Evolutionary conservation across 805 yeast genomes (phyloP).

Genomic region (Danielia oregonensis): DNA sequence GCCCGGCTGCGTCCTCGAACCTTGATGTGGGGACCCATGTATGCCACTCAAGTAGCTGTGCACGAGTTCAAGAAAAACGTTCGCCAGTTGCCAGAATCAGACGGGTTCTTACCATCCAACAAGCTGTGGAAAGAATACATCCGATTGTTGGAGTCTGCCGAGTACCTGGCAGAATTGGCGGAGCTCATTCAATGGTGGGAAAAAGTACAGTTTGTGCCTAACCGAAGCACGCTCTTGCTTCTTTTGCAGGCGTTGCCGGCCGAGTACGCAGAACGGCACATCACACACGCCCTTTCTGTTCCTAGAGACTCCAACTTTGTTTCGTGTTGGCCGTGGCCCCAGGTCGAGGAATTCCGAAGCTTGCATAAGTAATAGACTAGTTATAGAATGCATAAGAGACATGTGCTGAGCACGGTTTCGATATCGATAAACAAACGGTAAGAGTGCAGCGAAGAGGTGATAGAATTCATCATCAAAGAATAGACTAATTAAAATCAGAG

Average conservation of each 20-base stretch:
- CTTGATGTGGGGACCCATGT: constrained; percentile 46
- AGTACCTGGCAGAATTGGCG: constrained; percentile 46
- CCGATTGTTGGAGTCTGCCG: constrained; percentile 43
- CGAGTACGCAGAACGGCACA: constrained; percentile 34
- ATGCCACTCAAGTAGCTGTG: constrained; percentile 59
- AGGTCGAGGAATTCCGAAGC: constrained; percentile 10
- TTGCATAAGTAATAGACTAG: too few relatives aligned
- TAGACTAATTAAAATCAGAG: too few relatives aligned
- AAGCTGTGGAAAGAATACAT: constrained; percentile 53
- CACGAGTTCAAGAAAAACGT: constrained; percentile 51
- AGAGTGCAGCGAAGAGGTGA: too few relatives aligned
- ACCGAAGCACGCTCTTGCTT: constrained; percentile 33
- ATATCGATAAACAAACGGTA: too few relatives aligned
- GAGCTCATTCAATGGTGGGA: constrained; percentile 56
- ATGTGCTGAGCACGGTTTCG: too few relatives aligned
- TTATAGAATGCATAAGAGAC: too few relatives aligned
- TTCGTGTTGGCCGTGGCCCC: constrained; percentile 18
- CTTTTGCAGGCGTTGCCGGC: constrained; percentile 37
- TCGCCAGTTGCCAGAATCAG: constrained; percentile 8
- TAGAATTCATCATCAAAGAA: too few relatives aligned
- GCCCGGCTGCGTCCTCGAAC: constrained; percentile 23
- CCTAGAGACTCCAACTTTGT: constrained; percentile 4
- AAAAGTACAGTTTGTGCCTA: constrained; percentile 40
- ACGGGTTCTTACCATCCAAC: constrained; percentile 39
- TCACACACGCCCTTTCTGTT: constrained; percentile 26